Evolutionary conservation across 2,329 filamentous ascomycete species (phyloP).

Genomic region (Penicillium sp.): DNA sequence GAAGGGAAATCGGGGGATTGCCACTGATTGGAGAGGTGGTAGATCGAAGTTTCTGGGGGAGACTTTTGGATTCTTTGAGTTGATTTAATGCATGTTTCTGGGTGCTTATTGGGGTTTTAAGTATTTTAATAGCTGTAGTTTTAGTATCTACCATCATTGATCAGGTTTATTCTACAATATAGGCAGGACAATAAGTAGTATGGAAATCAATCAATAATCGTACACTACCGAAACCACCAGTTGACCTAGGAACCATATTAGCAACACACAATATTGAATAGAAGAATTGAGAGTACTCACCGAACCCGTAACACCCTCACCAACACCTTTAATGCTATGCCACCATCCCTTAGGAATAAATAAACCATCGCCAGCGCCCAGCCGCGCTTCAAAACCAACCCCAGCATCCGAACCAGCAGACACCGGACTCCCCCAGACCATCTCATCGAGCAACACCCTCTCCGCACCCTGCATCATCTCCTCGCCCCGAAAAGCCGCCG

Average conservation of each 20-base stretch:
- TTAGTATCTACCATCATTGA: too few species aligned
- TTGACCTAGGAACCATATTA: slow-evolving; percentile 53
- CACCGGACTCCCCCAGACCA: slow-evolving; percentile 60
- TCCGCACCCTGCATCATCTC: slow-evolving; percentile 91
- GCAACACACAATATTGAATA: neutral
- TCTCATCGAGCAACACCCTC: slow-evolving; percentile 60
- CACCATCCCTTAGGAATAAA: slow-evolving; percentile 84
- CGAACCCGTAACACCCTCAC: slow-evolving; percentile 56
- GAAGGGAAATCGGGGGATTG: neutral
- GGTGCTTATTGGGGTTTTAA: too few species aligned
- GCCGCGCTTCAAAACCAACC: slow-evolving; percentile 48
- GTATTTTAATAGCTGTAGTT: too few species aligned
- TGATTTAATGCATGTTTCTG: too few species aligned
- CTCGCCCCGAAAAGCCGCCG: slow-evolving; percentile 61
- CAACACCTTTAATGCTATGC: slow-evolving; percentile 72
- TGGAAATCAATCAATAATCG: neutral
- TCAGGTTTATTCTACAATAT: too few species aligned
- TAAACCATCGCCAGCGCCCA: slow-evolving; percentile 65
- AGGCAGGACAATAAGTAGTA: too few species aligned
- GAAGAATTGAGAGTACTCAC: slow-evolving; percentile 40
- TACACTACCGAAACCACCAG: slow-evolving; percentile 68
- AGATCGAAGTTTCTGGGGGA: neutral
- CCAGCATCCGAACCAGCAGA: slow-evolving; percentile 26
- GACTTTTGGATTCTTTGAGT: too few species aligned
- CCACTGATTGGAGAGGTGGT: slow-evolving; percentile 6